Evolutionary conservation across 1,284 basidiomycete species (phyloP).

Genomic region (Pseudozyma thailandica): DNA sequence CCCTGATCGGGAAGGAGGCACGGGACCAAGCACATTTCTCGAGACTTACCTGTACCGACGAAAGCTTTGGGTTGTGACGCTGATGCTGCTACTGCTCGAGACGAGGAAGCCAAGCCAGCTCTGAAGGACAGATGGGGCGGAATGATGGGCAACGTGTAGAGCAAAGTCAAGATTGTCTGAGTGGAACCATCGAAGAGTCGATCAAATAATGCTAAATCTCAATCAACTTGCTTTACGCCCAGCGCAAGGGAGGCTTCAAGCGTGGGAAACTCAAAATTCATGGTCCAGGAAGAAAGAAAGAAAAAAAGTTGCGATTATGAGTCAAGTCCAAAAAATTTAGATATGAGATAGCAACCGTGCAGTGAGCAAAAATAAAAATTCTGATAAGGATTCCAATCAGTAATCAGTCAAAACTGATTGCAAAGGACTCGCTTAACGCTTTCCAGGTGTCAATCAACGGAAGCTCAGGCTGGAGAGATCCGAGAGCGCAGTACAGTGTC

Average conservation of each 20-base stretch:
- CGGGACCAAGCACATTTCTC: not conserved
- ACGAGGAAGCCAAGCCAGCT: conserved; percentile 34
- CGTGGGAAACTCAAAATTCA: conserved; percentile 10
- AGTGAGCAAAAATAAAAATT: too few species aligned
- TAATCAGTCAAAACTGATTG: too few species aligned
- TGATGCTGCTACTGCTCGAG: conserved; percentile 33
- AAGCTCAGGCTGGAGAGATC: conserved; percentile 1
- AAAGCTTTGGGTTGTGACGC: conserved; percentile 4
- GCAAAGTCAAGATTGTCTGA: conserved; percentile 2
- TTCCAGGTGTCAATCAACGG: too few species aligned
- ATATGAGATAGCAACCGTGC: not conserved
- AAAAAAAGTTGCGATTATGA: not conserved
- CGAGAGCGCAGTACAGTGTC: conserved; percentile 4
- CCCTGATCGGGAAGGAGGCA: conserved; percentile 13
- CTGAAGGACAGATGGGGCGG: conserved; percentile 21
- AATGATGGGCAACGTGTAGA: conserved; percentile 25
- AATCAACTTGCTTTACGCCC: not conserved
- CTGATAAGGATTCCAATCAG: too few species aligned
- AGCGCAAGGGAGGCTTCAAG: conserved; percentile 3
- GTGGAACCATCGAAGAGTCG: not conserved
- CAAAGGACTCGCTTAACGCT: too few species aligned
- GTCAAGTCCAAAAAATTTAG: not conserved
- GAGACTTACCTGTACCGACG: conserved; percentile 33
- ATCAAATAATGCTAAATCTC: not conserved
- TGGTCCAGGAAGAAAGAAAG: conserved; percentile 1